Evolutionary conservation across 2,329 filamentous ascomycete genomes (phyloP), one percentile per base, ranked within the genome.

Genomic region (Fusarium coffeatum): DNA sequence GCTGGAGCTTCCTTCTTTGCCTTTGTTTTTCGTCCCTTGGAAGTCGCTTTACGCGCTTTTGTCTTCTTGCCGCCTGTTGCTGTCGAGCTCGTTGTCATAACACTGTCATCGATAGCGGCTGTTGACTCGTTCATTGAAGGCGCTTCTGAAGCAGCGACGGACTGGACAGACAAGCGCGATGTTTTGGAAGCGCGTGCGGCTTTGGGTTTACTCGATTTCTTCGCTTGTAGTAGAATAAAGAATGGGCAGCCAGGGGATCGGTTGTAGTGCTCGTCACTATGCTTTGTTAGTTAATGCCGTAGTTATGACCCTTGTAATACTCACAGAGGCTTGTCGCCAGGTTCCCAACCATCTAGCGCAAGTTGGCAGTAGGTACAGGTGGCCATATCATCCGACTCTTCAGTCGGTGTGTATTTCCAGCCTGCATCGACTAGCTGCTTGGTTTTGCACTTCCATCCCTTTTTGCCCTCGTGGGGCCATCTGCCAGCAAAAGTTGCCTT

Each of bases 291-390:
- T 55, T 28, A 15, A 22, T 28, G n/a, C 13, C 48, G 11, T 41
- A 51, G n/a, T 6, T 34, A 15, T 18, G 40, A 22, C 15, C 9
- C 37, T 30, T n/a, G 10, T 53, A 67, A 75, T 63, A 81, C 91
- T 81, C 79, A 94, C 90, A 92, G 88, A 66, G 96, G 96, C 77
- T 97, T 93, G 78, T 99, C 96, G 63, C 91, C 90, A 2, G 92
- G 91, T 77, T 98, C 96, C 96, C 97, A 99, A 9, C 94, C 94
- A 79, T 98, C 95, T 13, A 99, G 86, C 13, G 92, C 93, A 18
- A 98, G 82, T 60, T 92, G 89, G 82, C 96, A 99, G 81, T 98
- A 98, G 28, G 92, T 87, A 78, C 96, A 99, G 13, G 92, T 96
- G 12, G 93, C 93, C 82, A 95, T 93, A 79, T 99, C 96, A 70